A percentile compares a stretch with the other conserved stretches of the same genome.
Evolutionary conservation across 306 rosid species (phyloP).

Genomic region (Senna tora): DNA sequence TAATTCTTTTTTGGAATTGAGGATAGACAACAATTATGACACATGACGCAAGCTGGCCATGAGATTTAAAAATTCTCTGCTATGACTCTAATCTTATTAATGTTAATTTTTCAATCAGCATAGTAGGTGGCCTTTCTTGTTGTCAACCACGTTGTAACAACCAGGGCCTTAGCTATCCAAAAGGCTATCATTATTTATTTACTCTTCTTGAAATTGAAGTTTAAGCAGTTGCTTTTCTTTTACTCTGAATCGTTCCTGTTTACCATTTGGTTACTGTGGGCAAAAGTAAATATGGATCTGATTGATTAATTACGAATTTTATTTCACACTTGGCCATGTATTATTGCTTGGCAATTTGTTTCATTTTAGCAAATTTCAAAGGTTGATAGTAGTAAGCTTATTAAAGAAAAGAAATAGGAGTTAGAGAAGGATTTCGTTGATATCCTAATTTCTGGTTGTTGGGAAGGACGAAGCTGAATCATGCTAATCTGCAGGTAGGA

Average conservation of each 20-base stretch:
- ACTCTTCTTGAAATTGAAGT: background rate
- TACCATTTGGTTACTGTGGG: conserved; percentile 4
- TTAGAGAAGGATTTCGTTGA: background rate
- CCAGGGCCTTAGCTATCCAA: background rate
- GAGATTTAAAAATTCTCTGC: conserved; percentile 10
- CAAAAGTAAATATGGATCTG: background rate
- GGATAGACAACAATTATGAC: conserved; percentile 29
- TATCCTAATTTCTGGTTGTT: conserved; percentile 12
- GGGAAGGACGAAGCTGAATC: conserved; percentile 35
- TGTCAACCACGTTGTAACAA: conserved; percentile 3
- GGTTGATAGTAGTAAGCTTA: background rate
- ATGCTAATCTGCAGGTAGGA: conserved; percentile 51
- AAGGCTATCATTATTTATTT: background rate
- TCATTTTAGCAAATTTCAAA: background rate
- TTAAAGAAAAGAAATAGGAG: too few relatives aligned
- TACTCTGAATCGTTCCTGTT: background rate
- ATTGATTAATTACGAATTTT: background rate
- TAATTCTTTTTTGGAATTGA: conserved; percentile 10
- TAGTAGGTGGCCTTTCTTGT: background rate
- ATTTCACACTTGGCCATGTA: background rate
- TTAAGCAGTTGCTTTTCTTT: conserved; percentile 12
- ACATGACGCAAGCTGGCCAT: conserved; percentile 16
- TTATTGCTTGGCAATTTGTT: background rate
- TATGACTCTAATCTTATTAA: background rate
- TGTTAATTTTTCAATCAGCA: background rate